Conservation (phyloP, 106 monocot species). For the Dioscorea dumetorum region DNA sequence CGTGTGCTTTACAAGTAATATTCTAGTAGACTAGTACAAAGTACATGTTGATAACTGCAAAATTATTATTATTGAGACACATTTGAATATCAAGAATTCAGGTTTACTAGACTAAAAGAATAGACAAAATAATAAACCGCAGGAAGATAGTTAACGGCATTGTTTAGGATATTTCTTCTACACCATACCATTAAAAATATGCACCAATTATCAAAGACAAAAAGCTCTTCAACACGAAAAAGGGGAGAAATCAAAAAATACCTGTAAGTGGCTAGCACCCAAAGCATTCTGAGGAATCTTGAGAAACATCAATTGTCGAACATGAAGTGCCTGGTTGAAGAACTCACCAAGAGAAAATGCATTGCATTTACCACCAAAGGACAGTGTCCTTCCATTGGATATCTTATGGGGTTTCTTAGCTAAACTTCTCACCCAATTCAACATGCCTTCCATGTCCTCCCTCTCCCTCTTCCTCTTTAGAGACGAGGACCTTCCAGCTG, state of each 20-base stretch:
- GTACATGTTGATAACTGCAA: too few species aligned
- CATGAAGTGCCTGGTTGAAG: slow-evolving; percentile 19
- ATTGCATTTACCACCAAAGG: slow-evolving; percentile 10
- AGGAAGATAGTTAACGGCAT: too few species aligned
- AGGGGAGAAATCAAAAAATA: slow-evolving; percentile 4
- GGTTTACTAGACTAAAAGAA: too few species aligned
- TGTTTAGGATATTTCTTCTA: too few species aligned
- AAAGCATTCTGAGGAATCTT: slow-evolving; percentile 4
- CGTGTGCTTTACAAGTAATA: too few species aligned
- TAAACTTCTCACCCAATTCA: slow-evolving; percentile 49
- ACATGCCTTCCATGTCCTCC: slow-evolving; percentile 27
- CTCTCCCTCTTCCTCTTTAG: slow-evolving; percentile 49
- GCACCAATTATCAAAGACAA: too few species aligned
- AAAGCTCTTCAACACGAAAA: too few species aligned
- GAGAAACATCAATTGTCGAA: slow-evolving; percentile 25
- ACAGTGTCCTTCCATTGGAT: slow-evolving; percentile 1
- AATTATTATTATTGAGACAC: too few species aligned
- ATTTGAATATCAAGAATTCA: too few species aligned
- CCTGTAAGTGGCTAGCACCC: slow-evolving; percentile 19
- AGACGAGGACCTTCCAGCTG: slow-evolving; percentile 8
- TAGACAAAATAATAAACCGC: too few species aligned
- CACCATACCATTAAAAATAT: too few species aligned
- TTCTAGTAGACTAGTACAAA: too few species aligned
- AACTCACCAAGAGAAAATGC: slow-evolving; percentile 3
- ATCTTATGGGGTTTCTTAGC: slow-evolving; percentile 36